Evolutionary conservation across 176 grass and related monocot genomes (phyloP).

Genomic region (Poa pratensis): DNA sequence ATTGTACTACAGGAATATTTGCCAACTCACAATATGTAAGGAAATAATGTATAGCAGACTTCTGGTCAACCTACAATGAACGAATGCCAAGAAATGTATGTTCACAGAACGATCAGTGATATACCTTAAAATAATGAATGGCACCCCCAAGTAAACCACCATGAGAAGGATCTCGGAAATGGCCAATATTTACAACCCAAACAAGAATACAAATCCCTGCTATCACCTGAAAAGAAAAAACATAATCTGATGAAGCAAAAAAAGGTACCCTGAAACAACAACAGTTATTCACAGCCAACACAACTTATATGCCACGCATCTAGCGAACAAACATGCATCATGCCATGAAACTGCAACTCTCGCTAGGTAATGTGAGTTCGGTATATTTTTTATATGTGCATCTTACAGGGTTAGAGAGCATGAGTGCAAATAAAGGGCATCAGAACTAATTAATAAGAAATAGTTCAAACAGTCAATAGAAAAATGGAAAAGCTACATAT

Average conservation of each 20-base stretch:
- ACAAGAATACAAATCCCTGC: slow-evolving; percentile 98
- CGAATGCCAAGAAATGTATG: slow-evolving; percentile 4
- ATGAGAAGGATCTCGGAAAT: slow-evolving; percentile 93
- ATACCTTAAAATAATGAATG: slow-evolving; percentile 99
- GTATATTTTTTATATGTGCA: slow-evolving; percentile 13
- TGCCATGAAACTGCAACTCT: neutral
- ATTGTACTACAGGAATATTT: slow-evolving; percentile 4
- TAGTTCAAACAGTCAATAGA: neutral
- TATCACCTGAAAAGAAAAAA: slow-evolving; percentile 74
- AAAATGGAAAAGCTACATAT: slow-evolving; percentile 18
- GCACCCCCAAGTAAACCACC: slow-evolving; percentile 94
- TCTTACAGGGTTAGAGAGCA: neutral
- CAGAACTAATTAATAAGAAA: slow-evolving; percentile 13
- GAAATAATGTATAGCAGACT: slow-evolving; percentile 10
- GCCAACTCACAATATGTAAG: slow-evolving; percentile 3
- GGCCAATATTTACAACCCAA: slow-evolving; percentile 99
- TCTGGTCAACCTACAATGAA: slow-evolving; percentile 24
- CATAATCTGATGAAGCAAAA: neutral
- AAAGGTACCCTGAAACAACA: neutral
- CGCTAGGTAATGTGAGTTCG: neutral
- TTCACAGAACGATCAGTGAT: slow-evolving; percentile 20
- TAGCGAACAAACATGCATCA: neutral
- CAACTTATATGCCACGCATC: neutral
- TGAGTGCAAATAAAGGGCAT: neutral
- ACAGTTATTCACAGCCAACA: neutral